phyloP scores from a whole-genome alignment of 495 filamentous ascomycete species.

The Tuber borchii region DNA sequence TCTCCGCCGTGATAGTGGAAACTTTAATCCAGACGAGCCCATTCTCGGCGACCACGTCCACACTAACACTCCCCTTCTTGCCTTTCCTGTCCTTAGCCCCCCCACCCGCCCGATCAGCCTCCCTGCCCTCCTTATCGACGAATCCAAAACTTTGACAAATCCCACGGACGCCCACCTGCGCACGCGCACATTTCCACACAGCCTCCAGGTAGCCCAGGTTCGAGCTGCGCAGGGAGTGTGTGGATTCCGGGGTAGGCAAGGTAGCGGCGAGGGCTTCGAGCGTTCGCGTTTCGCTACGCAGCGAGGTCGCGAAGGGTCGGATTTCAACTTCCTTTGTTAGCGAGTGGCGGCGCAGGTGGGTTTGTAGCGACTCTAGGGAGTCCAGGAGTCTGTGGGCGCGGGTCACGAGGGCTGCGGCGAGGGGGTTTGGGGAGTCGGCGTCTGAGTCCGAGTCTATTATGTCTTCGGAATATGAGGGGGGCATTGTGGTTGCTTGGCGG shows the following conservation, averaged over 20 bases:
- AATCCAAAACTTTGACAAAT: constrained; percentile 32
- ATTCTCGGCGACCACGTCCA: constrained; percentile 40
- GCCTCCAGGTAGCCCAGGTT: constrained; percentile 39
- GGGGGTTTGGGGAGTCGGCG: constrained; percentile 20
- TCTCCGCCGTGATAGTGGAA: constrained; percentile 53
- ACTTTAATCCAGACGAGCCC: constrained; percentile 51
- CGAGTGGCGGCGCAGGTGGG: constrained; percentile 25
- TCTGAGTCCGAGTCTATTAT: not conserved
- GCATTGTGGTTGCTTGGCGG: not conserved
- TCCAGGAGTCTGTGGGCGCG: constrained; percentile 31
- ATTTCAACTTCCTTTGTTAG: constrained; percentile 35
- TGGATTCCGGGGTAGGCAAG: not conserved
- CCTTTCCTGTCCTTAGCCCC: constrained; percentile 19
- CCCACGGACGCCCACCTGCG: constrained; percentile 36
- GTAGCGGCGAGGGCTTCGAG: not conserved
- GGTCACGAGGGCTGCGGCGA: constrained; percentile 35
- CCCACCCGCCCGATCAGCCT: not conserved
- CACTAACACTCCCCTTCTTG: constrained; percentile 34
- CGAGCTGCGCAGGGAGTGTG: constrained; percentile 30
- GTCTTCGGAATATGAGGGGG: not conserved
- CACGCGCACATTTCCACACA: constrained; percentile 39
- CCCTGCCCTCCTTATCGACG: constrained; percentile 9
- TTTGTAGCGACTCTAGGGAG: constrained; percentile 36
- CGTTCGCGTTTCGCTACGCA: constrained; percentile 31
- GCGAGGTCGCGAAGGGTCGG: constrained; percentile 27